These are phyloP conservation scores for Pluteus cervinus DNA, from an alignment of 768 basidiomycete genomes.

Conservation along the genomic window DNA sequence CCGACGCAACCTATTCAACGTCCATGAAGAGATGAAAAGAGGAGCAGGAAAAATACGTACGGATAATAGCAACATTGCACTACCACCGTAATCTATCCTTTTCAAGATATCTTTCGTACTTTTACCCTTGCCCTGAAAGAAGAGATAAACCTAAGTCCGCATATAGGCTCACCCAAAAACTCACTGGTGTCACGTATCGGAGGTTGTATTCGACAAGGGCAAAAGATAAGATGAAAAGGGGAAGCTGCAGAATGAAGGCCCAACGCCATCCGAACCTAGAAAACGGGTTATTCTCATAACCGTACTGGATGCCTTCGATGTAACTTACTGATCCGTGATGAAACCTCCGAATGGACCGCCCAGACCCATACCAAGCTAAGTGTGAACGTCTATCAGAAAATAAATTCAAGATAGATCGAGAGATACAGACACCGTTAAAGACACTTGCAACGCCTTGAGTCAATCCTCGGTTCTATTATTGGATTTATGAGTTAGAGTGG, in stretches of 20 bases:
- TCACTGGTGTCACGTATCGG: slow-evolving; percentile 64
- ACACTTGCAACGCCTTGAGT: slow-evolving; percentile 66
- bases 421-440: slow-evolving; percentile 61
- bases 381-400: slow-evolving; percentile 1
- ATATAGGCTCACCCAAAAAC: slow-evolving; percentile 15
- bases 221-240: slow-evolving; percentile 59
- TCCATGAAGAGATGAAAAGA: not conserved
- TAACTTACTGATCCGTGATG: slow-evolving; percentile 63
- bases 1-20: slow-evolving; percentile 45
- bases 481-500: not conserved
- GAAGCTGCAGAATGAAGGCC: slow-evolving; percentile 73
- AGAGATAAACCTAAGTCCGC: slow-evolving; percentile 1
- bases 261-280: slow-evolving; percentile 81
- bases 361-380: slow-evolving; percentile 66
- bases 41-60: slow-evolving; percentile 36
- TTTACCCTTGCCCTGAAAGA: slow-evolving; percentile 60
- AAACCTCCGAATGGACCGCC: slow-evolving; percentile 77
- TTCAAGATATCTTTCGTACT: slow-evolving; percentile 61
- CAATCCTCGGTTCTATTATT: slow-evolving; percentile 55
- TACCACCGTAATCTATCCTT: slow-evolving; percentile 76
- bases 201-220: slow-evolving; percentile 50
- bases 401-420: not conserved
- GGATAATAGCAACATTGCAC: slow-evolving; percentile 49
- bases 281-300: no score
- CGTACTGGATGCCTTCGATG: slow-evolving; percentile 1